phyloP scores from a whole-genome alignment of 345 rosid species.

The Camelina laxa region DNA sequence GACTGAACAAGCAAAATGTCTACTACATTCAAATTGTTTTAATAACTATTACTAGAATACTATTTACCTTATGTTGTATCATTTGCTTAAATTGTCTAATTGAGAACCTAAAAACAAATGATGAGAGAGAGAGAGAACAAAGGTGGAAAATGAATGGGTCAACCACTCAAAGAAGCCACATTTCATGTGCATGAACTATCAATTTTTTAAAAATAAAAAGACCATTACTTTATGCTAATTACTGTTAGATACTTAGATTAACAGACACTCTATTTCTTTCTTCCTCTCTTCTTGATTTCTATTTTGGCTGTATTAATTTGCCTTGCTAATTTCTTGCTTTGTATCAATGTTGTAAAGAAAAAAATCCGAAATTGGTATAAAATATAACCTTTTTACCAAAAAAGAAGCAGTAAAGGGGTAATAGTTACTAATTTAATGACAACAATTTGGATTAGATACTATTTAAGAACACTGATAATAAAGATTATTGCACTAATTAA shows the following conservation, averaged over 20 bases:
- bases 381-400: no score
- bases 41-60: not conserved
- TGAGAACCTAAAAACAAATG: not conserved
- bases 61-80: not conserved
- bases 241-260: not conserved
- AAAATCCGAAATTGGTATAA: no score
- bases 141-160: constrained; percentile 19
- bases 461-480: not conserved
- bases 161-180: constrained; percentile 30
- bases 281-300: no score
- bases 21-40: not conserved
- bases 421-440: not conserved
- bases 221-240: not conserved
- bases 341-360: no score
- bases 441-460: no score
- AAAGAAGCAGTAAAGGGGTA: not conserved
- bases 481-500: constrained; percentile 16
- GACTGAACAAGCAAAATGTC: constrained; percentile 9
- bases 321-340: no score
- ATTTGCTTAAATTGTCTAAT: not conserved
- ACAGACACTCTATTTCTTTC: no score
- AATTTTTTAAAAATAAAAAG: not conserved
- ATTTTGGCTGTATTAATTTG: no score
- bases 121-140: not conserved
- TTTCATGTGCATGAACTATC: constrained; percentile 16